A percentile compares a stretch with the other conserved stretches of the same genome.
Conservation (phyloP, 768 basidiomycete genomes). For the Serendipita vermifera region DNA sequence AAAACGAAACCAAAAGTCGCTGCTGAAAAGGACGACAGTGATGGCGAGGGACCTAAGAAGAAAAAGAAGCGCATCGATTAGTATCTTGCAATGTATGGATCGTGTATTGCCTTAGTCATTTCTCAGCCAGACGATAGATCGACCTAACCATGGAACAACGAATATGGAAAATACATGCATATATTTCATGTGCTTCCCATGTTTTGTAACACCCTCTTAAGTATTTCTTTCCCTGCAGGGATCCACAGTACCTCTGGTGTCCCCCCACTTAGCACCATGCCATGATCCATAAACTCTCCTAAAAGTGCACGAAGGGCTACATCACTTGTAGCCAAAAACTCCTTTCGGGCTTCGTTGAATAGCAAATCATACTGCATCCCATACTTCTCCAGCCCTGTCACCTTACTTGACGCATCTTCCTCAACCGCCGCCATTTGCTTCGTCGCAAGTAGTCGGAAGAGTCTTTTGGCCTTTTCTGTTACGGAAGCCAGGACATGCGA, state of each 20-base stretch:
- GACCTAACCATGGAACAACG: too few species aligned
- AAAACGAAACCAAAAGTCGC: slow-evolving; percentile 40
- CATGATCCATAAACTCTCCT: slow-evolving; percentile 86
- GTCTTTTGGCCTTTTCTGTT: slow-evolving; percentile 70
- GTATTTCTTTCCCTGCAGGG: background rate
- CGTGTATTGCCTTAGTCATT: too few species aligned
- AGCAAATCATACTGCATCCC: slow-evolving; percentile 54
- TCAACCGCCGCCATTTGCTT: slow-evolving; percentile 52
- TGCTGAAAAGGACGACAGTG: slow-evolving; percentile 23
- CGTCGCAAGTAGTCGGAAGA: slow-evolving; percentile 59
- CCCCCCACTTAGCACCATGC: slow-evolving; percentile 37
- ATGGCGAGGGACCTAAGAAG: slow-evolving; percentile 29
- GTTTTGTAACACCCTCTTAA: background rate
- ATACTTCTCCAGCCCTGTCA: slow-evolving; percentile 25
- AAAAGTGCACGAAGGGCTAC: slow-evolving; percentile 68
- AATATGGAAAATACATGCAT: background rate
- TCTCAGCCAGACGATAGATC: too few species aligned
- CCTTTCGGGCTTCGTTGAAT: slow-evolving; percentile 60
- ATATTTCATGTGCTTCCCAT: background rate
- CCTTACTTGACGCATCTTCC: slow-evolving; percentile 20
- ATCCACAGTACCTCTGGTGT: background rate
- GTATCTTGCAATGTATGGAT: background rate
- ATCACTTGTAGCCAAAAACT: slow-evolving; percentile 83
- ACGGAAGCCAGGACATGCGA: slow-evolving; percentile 76
- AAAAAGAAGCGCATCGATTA: slow-evolving; percentile 16